Evolutionary conservation across 495 filamentous ascomycete genomes (phyloP), one percentile per base, ranked within the genome.

Genomic region (Aspergillus baeticus): DNA sequence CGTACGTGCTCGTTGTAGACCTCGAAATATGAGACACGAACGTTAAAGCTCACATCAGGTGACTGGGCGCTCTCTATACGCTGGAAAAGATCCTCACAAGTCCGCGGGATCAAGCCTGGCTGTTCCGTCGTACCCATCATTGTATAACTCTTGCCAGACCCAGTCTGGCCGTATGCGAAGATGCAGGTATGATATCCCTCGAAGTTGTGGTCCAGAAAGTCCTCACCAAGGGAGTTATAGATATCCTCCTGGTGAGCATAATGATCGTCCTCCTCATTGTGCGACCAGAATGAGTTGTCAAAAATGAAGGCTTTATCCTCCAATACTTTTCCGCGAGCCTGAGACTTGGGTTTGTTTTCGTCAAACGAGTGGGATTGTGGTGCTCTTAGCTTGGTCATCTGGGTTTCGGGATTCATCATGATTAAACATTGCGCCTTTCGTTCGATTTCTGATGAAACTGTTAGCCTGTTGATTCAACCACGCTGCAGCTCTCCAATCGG

Each of bases 1-100:
- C 94, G 88, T 31, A 98, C 95, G 73, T 99, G 94, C 72, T 99
- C 94, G 70, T 99, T 99, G 80, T 99, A 98, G 59, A 99, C 92
- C 71, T 99, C 94, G 60, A 98, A 98, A 74, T 99, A 99, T 4
- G 91, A 96, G 31, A 97, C 94, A 54, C 92, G 90, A 47, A 99
- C 94, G 61, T 90, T 91, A 78, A 96, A 99, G 56, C 87, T 94
- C 69, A 96, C 90, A 66, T 92, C 92, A 14, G 91, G 88, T 6
- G 86, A 85, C 35, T 87, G 81, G 36, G 92, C 90, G 43, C 81
- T 82, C 61, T 95, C 89, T 63, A 99, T 98, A 52, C 94, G 85
- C 72, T 97, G 84, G 66, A 99, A 99, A 23, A 99, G 80, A 71
- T 96, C 94, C 67, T 94, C 87, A 70, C 94, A 99, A 23, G 95